These are phyloP conservation scores for Debaryomyces singareniensis DNA, from an alignment of 1,139 yeast species.

Conservation along the genomic window DNA sequence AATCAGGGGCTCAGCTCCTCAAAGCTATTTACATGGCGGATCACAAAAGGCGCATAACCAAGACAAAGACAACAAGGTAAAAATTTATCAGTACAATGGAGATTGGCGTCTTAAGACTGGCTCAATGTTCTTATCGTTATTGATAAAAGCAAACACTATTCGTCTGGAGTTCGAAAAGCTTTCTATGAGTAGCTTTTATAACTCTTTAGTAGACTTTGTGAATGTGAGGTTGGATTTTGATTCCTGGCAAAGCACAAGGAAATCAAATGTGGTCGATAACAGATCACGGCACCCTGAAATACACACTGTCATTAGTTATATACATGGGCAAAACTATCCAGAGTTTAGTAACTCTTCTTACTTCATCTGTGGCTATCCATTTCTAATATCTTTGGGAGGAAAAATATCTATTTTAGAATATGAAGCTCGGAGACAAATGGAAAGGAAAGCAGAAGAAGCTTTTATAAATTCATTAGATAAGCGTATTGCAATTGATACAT, in stretches of 20 bases:
- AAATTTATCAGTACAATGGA: constrained; percentile 58
- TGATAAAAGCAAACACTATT: constrained; percentile 47
- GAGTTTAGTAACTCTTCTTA: constrained; percentile 24
- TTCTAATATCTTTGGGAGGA: constrained; percentile 71
- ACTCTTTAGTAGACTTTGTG: constrained; percentile 73
- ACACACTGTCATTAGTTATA: constrained; percentile 38
- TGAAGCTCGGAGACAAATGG: constrained; percentile 81
- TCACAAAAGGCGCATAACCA: constrained; percentile 8
- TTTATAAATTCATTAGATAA: constrained; percentile 69
- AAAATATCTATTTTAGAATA: constrained; percentile 76
- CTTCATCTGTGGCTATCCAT: constrained; percentile 80
- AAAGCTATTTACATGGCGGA: constrained; percentile 7
- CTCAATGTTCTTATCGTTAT: constrained; percentile 48
- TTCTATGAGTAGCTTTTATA: constrained; percentile 60
- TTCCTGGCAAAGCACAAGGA: constrained; percentile 53
- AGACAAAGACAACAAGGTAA: constrained; percentile 38
- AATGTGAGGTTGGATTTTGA: constrained; percentile 77
- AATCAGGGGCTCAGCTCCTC: constrained; percentile 3
- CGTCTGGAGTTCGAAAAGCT: constrained; percentile 24
- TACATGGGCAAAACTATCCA: constrained; percentile 30
- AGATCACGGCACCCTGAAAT: constrained; percentile 22
- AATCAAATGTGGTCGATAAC: constrained; percentile 7
- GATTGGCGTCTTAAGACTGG: constrained; percentile 81
- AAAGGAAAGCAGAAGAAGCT: constrained; percentile 83
- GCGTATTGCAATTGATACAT: constrained; percentile 56